Conservation (phyloP, 2,329 filamentous ascomycete species). For the Thielaviopsis musarum region DNA sequence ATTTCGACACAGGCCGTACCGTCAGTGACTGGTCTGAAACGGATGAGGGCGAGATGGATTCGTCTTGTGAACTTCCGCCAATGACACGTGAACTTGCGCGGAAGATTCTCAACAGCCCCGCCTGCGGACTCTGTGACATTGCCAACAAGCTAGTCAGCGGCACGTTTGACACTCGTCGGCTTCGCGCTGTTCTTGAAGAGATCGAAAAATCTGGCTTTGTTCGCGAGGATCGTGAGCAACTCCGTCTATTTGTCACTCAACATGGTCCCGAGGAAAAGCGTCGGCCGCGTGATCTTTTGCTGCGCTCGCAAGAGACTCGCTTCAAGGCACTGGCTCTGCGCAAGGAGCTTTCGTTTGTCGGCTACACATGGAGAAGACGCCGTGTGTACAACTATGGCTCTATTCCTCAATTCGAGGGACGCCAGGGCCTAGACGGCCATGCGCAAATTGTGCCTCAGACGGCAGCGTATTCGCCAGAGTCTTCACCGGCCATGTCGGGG, state of each 20-base stretch:
- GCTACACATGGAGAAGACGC: slow-evolving; percentile 58
- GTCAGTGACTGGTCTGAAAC: slow-evolving; percentile 41
- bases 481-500: no score
- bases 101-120: slow-evolving; percentile 21
- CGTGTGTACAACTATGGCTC: slow-evolving; percentile 12
- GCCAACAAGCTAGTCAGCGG: slow-evolving; percentile 28
- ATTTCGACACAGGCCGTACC: slow-evolving; percentile 71
- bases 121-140: slow-evolving; percentile 21
- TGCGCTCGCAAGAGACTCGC: slow-evolving; percentile 55
- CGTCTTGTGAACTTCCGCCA: neutral
- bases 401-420: slow-evolving; percentile 6
- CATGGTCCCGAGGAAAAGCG: slow-evolving; percentile 53
- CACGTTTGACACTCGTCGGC: slow-evolving; percentile 31
- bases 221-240: slow-evolving; percentile 22
- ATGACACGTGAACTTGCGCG: slow-evolving; percentile 8
- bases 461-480: neutral
- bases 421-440: neutral
- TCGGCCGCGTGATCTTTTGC: slow-evolving; percentile 65
- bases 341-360: slow-evolving; percentile 70
- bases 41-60: neutral
- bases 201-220: slow-evolving; percentile 25
- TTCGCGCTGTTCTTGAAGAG: slow-evolving; percentile 32
- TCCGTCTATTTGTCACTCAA: slow-evolving; percentile 34
- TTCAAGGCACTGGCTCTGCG: slow-evolving; percentile 59
- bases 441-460: neutral